Evolutionary conservation across 768 basidiomycete genomes (phyloP), one percentile per base, ranked within the genome.

Genomic region (Rhizopogon vesiculosus): DNA sequence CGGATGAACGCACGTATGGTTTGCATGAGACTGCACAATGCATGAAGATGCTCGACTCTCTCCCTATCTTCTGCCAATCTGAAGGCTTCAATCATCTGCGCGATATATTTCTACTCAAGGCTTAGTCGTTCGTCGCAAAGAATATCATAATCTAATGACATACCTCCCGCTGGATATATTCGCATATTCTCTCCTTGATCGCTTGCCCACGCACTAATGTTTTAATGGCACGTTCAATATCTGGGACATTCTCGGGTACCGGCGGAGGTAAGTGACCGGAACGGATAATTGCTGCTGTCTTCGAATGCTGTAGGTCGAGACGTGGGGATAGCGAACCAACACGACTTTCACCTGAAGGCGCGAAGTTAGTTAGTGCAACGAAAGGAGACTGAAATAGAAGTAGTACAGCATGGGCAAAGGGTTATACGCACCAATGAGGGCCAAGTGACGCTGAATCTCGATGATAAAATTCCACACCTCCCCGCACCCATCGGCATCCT

Each of bases 401-500:
- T 39, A 51, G 52, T 38, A 42, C 35, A 39, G 51, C 18, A 25
- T 61, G 61, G 54, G 62, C 49, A 25, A 56, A 67, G 63, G 69
- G 62, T 45, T 59, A 50, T 56, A 74, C 83, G 62, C 59, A 89
- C 86, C 83, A 70, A 74, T 75, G 25, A 72, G 71, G 62, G 83
- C 83, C 79, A 93, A 80, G 66, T 95, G 93, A 57, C 85, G 80
- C 70, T 94, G 92, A 33, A 98, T 92, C 65, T 96, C 92, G 59
- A 82, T 74, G 62, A 99, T 96, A 69, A 98, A 99, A 64, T 89
- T 90, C 96, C 97, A 99, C 48, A 98, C 91, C 75, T 98, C 94
- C 33, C 86, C 80, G 62, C 96, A 99, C 31, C 95, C 97, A 59
- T 93, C 91, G 1, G 91, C 83, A 63, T 98, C 96, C 66, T 98